Evolutionary conservation across 2,329 filamentous ascomycete species (phyloP).

Genomic region (Magnaporthiopsis poae): DNA sequence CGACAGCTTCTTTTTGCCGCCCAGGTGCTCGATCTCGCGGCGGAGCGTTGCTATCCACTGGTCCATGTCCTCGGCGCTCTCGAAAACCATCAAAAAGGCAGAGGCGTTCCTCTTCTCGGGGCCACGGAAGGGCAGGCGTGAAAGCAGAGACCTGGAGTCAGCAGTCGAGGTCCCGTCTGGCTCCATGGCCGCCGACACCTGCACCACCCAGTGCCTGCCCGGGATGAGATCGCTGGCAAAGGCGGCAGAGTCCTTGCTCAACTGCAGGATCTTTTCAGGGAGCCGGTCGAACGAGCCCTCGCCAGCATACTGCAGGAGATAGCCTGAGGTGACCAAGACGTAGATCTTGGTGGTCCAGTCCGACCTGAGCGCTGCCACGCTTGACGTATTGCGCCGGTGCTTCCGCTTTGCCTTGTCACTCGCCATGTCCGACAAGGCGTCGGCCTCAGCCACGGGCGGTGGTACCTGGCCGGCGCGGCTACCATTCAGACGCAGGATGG

Average conservation of each 20-base stretch:
- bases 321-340: conserved; percentile 60
- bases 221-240: conserved; percentile 74
- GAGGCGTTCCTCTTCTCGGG: conserved; percentile 47
- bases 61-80: conserved; percentile 65
- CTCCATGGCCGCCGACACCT: conserved; percentile 59
- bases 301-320: conserved; percentile 63
- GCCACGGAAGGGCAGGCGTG: conserved; percentile 52
- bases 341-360: conserved; percentile 66
- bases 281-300: conserved; percentile 60
- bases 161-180: conserved; percentile 40
- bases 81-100: conserved; percentile 63
- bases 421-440: conserved; percentile 15
- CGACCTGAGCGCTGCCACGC: conserved; percentile 30
- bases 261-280: conserved; percentile 63
- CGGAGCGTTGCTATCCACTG: conserved; percentile 61
- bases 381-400: conserved; percentile 33
- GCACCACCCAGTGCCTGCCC: conserved; percentile 70
- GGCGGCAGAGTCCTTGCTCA: conserved; percentile 66
- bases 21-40: conserved; percentile 58
- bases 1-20: conserved; percentile 54
- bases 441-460: conserved; percentile 16
- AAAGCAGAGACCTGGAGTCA: conserved; percentile 53
- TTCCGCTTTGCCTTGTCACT: conserved; percentile 32
- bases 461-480: conserved; percentile 32
- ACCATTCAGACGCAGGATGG: conserved; percentile 53